Evolutionary conservation across 2,329 filamentous ascomycete species (phyloP).

Genomic region (Colletotrichum caudatum): DNA sequence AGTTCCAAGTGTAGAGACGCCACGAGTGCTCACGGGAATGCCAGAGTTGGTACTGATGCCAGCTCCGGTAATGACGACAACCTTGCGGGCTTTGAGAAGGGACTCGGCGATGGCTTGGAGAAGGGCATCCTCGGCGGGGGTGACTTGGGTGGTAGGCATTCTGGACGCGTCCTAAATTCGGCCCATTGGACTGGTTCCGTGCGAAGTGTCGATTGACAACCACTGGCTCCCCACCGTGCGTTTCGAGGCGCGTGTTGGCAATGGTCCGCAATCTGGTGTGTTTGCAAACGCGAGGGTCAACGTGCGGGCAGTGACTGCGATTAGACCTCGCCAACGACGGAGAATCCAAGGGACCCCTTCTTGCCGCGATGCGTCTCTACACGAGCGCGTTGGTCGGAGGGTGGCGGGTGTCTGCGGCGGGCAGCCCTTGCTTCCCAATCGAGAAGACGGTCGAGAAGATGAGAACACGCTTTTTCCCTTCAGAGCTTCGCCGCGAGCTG

Average conservation of each 20-base stretch:
- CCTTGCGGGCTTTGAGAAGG: constrained; percentile 73
- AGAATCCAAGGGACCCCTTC: not conserved
- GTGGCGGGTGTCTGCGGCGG: constrained; percentile 3
- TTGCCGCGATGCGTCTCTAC: not conserved
- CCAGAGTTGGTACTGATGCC: constrained; percentile 82
- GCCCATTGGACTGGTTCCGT: constrained; percentile 35
- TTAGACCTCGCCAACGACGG: not conserved
- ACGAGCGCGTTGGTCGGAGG: not conserved
- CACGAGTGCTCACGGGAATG: constrained; percentile 70
- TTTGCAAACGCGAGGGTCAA: not conserved
- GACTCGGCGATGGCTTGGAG: constrained; percentile 75
- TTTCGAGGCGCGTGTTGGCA: constrained; percentile 19
- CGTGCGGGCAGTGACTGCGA: not conserved
- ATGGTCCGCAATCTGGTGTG: not conserved
- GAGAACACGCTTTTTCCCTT: not conserved
- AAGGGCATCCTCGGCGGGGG: constrained; percentile 61
- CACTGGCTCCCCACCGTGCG: not conserved
- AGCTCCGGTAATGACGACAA: constrained; percentile 79
- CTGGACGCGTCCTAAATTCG: constrained; percentile 44
- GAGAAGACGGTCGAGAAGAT: not conserved
- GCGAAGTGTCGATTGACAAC: constrained; percentile 1
- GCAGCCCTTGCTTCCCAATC: constrained; percentile 12
- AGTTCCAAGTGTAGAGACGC: not conserved
- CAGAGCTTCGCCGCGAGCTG: not conserved
- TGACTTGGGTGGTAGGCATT: constrained; percentile 71